Evolutionary conservation across 208 protist genomes (phyloP), one percentile per base, ranked within the genome.

Genomic region (Crithidia fasciculata): DNA sequence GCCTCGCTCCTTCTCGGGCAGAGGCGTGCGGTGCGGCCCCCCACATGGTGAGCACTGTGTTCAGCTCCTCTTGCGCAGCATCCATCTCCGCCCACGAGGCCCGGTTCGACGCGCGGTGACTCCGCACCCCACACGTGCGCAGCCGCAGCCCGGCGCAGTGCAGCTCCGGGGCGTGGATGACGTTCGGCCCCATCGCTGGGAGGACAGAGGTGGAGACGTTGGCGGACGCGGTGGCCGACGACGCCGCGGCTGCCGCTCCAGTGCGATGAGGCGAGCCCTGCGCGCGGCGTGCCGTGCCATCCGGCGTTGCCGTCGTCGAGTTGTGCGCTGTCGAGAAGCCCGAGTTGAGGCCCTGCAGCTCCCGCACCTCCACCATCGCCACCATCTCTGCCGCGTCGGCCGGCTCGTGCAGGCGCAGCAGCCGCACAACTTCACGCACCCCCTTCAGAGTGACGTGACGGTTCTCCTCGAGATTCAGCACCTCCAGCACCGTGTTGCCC

Each of bases 401-500:
- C 8, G 91, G 92, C 63, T 96, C 89, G 39, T 81, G 87, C 63
- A 96, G 65, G 28, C 65, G 53, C 54, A 96, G 82, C 43, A 86
- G 77, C 53, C 92, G 89, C n/a, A 64, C 69, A 54, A 87, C 87
- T 81, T 93, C 91, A 9, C 68, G 54, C 16, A 76, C 88, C 13
- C 91, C 93, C n/a, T 54, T 50, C 18, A 88, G 40, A 6, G 88
- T 96, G 55, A 96, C 54, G 45, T 56, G 36, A 18, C 63, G 52
- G 77, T 97, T 97, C 50, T 93, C 86, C 52, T 82, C 84, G 0
- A 97, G 40, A 65, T 92, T 92, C 12, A 97, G 78, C 66, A 90
- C 83, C 80, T 93, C 88, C 66, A 97, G 76, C 56, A 90, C 83
- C 15, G 83, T 94, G 73, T 97, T 97, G 44, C 93, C 93, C 2